Conservation (phyloP, 2,329 filamentous ascomycete genomes). For the Dactylellina parvicollis region DNA sequence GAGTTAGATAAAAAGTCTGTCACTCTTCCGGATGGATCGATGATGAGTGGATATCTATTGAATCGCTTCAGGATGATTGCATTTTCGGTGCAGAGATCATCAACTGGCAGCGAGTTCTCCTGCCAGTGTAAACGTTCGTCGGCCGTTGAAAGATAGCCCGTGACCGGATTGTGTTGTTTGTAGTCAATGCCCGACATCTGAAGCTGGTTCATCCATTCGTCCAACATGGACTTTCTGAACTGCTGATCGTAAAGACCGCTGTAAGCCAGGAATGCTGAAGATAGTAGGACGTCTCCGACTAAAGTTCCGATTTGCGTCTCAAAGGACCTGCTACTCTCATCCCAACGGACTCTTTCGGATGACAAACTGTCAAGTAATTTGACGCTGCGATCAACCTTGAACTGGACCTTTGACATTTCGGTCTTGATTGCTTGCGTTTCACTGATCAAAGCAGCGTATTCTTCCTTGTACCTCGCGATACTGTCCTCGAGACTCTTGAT, state of each 20-base stretch:
- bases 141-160: conserved; percentile 94
- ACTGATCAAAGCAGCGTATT: conserved; percentile 94
- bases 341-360: conserved; percentile 92
- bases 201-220: conserved; percentile 96
- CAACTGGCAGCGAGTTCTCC: conserved; percentile 88
- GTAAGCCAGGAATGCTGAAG: conserved; percentile 97
- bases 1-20: conserved; percentile 96
- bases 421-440: conserved; percentile 97
- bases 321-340: conserved; percentile 96
- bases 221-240: conserved; percentile 96
- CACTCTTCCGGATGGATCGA: conserved; percentile 93
- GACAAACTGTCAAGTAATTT: conserved; percentile 92
- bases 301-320: conserved; percentile 97
- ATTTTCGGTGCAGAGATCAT: conserved; percentile 98
- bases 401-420: conserved; percentile 95
- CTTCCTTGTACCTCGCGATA: conserved; percentile 93
- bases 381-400: conserved; percentile 97
- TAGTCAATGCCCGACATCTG: conserved; percentile 90
- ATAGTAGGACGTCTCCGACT: conserved; percentile 92
- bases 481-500: conserved; percentile 85
- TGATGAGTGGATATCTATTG: conserved; percentile 97
- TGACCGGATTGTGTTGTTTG: conserved; percentile 93
- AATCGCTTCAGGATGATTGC: conserved; percentile 97
- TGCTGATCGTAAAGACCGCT: conserved; percentile 97
- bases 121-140: conserved; percentile 97